Evolutionary conservation across 441 rosid species (phyloP).

Genomic region (Breynia disticha): DNA sequence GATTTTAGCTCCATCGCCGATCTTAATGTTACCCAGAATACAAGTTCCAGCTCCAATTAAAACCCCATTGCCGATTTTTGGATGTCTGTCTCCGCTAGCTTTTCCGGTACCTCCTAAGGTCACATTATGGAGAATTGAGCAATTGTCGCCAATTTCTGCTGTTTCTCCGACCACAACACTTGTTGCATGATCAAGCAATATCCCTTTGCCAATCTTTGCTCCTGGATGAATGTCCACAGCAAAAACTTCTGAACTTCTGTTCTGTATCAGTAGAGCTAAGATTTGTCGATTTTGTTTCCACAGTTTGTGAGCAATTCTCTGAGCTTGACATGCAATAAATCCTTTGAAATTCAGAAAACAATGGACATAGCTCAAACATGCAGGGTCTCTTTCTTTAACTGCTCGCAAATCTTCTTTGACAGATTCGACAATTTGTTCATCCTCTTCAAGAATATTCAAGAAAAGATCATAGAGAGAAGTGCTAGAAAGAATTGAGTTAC

Average conservation of each 20-base stretch:
- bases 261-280: constrained; percentile 62
- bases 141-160: constrained; percentile 72
- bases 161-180: constrained; percentile 78
- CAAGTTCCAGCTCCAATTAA: constrained; percentile 85
- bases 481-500: constrained; percentile 36
- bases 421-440: constrained; percentile 31
- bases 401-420: constrained; percentile 54
- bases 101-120: constrained; percentile 89
- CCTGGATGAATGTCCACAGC: constrained; percentile 80
- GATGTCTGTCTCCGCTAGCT: constrained; percentile 67
- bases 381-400: constrained; percentile 67
- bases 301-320: constrained; percentile 60
- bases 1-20: constrained; percentile 80
- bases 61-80: constrained; percentile 80
- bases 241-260: constrained; percentile 56
- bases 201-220: constrained; percentile 59
- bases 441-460: constrained; percentile 37
- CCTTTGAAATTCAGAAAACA: constrained; percentile 72
- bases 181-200: constrained; percentile 76
- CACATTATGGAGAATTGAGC: constrained; percentile 74
- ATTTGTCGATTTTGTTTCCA: constrained; percentile 45
- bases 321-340: constrained; percentile 62
- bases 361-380: constrained; percentile 56
- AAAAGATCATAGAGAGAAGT: constrained; percentile 51
- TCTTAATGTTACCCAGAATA: constrained; percentile 60